Evolutionary conservation across 164 flowering plant genomes (phyloP).

Genomic region (Magnolia officinalis): DNA sequence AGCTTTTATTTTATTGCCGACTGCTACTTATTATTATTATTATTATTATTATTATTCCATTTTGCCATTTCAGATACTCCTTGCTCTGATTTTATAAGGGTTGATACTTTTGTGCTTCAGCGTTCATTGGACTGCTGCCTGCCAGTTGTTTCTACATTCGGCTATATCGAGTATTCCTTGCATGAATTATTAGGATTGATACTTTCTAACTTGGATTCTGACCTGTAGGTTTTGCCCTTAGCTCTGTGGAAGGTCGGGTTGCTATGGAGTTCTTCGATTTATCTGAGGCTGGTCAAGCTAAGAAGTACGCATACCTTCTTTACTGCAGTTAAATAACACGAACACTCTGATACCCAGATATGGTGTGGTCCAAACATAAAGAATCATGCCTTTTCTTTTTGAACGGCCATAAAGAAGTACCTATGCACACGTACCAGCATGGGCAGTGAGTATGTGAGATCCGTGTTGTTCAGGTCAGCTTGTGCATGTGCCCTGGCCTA

Average conservation of each 20-base stretch:
- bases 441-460: not conserved
- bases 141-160: not conserved
- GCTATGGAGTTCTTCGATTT: slow-evolving; percentile 98
- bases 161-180: too few relatives aligned
- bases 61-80: too few relatives aligned
- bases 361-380: not conserved
- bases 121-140: not conserved
- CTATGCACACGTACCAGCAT: not conserved
- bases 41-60: too few relatives aligned
- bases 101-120: too few relatives aligned
- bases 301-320: slow-evolving; percentile 55
- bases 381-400: not conserved
- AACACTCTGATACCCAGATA: too few relatives aligned
- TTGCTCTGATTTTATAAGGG: too few relatives aligned
- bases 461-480: too few relatives aligned
- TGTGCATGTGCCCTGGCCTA: too few relatives aligned
- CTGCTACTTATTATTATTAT: too few relatives aligned
- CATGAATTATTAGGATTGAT: not conserved
- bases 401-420: not conserved
- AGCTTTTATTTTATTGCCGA: too few relatives aligned
- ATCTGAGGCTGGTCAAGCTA: slow-evolving; percentile 89
- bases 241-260: slow-evolving; percentile 97
- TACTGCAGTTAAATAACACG: not conserved
- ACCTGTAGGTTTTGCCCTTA: slow-evolving; percentile 93
- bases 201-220: not conserved